Percentiles rank a stretch among this genome's conserved stretches.
These are phyloP conservation scores for Coix lacrymajobi DNA, from an alignment of 176 grass and related monocot genomes.

Conservation along the genomic window DNA sequence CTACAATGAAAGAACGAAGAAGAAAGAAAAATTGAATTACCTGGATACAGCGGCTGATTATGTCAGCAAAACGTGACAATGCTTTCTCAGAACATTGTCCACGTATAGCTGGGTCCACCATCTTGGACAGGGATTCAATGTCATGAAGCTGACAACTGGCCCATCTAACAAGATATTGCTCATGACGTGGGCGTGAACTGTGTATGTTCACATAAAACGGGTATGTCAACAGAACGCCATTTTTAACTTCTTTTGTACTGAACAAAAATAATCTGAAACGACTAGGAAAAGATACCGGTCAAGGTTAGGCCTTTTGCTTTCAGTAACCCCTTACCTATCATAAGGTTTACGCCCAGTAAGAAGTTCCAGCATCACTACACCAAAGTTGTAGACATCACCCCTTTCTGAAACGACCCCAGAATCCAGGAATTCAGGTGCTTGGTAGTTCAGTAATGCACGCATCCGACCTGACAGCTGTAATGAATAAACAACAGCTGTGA, in stretches of 20 bases:
- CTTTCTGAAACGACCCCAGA: conserved; percentile 49
- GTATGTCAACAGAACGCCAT: neutral
- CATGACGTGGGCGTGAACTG: conserved; percentile 74
- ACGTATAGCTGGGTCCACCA: conserved; percentile 74
- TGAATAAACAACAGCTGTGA: conserved; percentile 21
- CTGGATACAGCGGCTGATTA: conserved; percentile 94
- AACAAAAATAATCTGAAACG: neutral
- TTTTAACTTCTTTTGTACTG: neutral
- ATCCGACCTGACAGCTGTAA: conserved; percentile 74
- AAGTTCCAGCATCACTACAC: conserved; percentile 98
- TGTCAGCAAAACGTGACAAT: conserved; percentile 89
- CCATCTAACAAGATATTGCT: conserved; percentile 98
- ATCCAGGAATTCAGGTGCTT: conserved; percentile 78
- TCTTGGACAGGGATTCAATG: conserved; percentile 73
- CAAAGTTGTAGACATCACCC: conserved; percentile 94
- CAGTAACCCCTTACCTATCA: conserved; percentile 54
- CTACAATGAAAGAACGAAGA: neutral
- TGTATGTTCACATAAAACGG: conserved; percentile 9
- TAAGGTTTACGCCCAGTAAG: conserved; percentile 90
- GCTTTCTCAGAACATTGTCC: conserved; percentile 80
- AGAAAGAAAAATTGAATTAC: conserved; percentile 26
- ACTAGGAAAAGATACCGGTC: neutral
- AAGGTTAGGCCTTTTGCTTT: neutral
- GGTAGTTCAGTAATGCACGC: conserved; percentile 55
- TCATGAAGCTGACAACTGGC: conserved; percentile 87